Evolutionary conservation across 75 land plant species (phyloP).

Genomic region (Pinus albicaulis): DNA sequence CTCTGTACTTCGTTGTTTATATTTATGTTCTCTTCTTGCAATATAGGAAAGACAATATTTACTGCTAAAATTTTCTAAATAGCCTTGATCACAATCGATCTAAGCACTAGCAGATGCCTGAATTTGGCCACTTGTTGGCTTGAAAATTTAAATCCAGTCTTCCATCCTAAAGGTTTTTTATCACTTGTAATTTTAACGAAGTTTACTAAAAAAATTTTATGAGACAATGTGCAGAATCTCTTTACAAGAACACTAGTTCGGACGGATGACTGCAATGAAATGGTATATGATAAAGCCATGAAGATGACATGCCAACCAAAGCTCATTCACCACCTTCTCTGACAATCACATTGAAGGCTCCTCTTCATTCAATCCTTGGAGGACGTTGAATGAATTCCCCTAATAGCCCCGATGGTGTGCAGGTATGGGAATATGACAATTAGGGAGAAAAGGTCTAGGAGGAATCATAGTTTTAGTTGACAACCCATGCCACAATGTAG

Average conservation of each 20-base stretch:
- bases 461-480: too few relatives aligned
- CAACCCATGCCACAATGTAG: too few relatives aligned
- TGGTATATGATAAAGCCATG: conserved; percentile 16
- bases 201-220: background rate
- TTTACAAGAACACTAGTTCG: conserved; percentile 7
- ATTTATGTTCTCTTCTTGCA: background rate
- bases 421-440: too few relatives aligned
- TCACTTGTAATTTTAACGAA: conserved; percentile 8
- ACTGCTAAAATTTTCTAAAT: conserved; percentile 24
- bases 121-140: background rate
- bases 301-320: background rate
- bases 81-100: conserved; percentile 21
- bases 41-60: background rate
- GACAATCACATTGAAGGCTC: too few relatives aligned
- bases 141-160: conserved; percentile 9
- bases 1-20: conserved; percentile 9
- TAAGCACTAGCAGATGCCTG: background rate
- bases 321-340: background rate
- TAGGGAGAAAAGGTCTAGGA: too few relatives aligned
- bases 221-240: conserved; percentile 11
- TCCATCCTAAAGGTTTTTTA: conserved; percentile 18
- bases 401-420: too few relatives aligned
- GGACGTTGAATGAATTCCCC: too few relatives aligned
- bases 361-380: background rate
- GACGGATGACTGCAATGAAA: conserved; percentile 25